These are phyloP conservation scores for Trichoderma gamsii DNA, from an alignment of 495 filamentous ascomycete species.

Conservation along the genomic window DNA sequence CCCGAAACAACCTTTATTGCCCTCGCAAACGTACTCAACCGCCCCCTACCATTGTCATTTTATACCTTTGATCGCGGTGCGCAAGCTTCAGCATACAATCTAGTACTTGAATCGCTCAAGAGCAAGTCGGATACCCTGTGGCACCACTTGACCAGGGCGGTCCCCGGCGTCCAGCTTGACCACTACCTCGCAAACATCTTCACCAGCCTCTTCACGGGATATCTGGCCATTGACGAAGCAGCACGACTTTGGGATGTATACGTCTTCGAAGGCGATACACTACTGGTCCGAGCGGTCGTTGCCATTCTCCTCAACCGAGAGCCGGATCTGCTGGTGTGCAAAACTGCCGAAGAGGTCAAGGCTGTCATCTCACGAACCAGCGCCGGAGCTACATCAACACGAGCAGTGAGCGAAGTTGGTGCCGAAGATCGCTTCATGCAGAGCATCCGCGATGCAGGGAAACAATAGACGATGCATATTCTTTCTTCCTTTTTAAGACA, in stretches of 20 bases:
- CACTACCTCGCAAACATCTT: conserved; percentile 49
- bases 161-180: conserved; percentile 40
- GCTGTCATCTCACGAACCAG: conserved; percentile 22
- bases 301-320: conserved; percentile 54
- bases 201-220: conserved; percentile 47
- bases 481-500: not conserved
- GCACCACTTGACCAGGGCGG: conserved; percentile 51
- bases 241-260: conserved; percentile 88
- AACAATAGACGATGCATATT: conserved; percentile 17
- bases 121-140: conserved; percentile 68
- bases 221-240: conserved; percentile 60
- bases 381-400: conserved; percentile 18
- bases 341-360: conserved; percentile 29
- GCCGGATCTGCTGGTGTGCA: conserved; percentile 35
- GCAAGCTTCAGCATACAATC: conserved; percentile 62
- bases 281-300: conserved; percentile 72
- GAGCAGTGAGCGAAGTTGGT: conserved; percentile 25
- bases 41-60: conserved; percentile 81
- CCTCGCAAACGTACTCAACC: conserved; percentile 84
- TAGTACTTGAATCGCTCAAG: conserved; percentile 63
- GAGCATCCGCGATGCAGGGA: conserved; percentile 31
- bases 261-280: conserved; percentile 84
- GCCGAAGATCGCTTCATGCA: conserved; percentile 35
- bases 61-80: conserved; percentile 69
- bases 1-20: conserved; percentile 69